phyloP scores from a whole-genome alignment of 768 basidiomycete species.

The Udeniomyces megalosporus region DNA sequence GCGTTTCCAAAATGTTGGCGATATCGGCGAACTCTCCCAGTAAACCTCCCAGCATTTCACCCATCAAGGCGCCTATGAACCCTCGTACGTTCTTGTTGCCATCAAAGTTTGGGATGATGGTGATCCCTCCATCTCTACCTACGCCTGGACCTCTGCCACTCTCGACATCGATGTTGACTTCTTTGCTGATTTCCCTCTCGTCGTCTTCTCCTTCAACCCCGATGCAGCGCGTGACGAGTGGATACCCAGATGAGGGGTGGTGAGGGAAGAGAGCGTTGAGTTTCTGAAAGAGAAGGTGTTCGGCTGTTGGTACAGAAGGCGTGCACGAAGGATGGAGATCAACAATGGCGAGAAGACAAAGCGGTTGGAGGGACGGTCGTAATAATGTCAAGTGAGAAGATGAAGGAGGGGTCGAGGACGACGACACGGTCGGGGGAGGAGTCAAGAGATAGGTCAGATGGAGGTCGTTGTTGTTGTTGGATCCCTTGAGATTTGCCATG shows the following conservation, averaged over 20 bases:
- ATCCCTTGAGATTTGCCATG: not conserved
- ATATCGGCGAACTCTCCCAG: constrained; percentile 69
- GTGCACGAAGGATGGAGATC: constrained; percentile 30
- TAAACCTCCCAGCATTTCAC: constrained; percentile 78
- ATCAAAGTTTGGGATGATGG: not conserved
- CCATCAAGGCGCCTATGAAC: constrained; percentile 58
- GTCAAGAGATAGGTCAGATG: constrained; percentile 47
- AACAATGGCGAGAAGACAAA: constrained; percentile 78
- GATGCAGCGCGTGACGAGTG: constrained; percentile 18
- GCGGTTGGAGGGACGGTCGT: constrained; percentile 47
- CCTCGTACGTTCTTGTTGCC: not conserved
- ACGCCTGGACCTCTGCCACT: not conserved
- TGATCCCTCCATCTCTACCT: not conserved
- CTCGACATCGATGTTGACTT: not conserved
- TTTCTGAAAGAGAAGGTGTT: constrained; percentile 40
- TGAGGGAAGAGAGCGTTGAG: constrained; percentile 49
- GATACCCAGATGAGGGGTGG: constrained; percentile 6
- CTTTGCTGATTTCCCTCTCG: not conserved
- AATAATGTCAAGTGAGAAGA: constrained; percentile 45
- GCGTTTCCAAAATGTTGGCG: constrained; percentile 64
- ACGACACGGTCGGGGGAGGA: constrained; percentile 35
- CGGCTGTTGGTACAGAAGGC: constrained; percentile 26
- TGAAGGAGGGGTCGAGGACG: too few species aligned
- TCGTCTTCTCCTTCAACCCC: constrained; percentile 18
- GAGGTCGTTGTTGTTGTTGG: constrained; percentile 29